Evolutionary conservation across 176 grass and related monocot genomes (phyloP).

Genomic region (Chloris gayana): DNA sequence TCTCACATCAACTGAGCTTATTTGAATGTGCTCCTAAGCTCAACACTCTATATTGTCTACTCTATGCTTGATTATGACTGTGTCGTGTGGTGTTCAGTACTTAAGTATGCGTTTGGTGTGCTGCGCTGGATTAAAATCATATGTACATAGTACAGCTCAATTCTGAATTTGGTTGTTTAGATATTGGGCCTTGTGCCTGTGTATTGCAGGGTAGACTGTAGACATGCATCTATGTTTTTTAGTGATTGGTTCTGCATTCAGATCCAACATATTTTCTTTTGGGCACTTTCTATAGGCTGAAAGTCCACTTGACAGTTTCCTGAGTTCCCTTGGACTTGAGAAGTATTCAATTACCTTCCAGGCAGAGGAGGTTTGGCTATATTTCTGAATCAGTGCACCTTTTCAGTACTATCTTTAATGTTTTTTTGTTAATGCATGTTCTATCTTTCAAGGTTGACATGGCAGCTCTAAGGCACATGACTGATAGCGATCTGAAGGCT

Average conservation of each 20-base stretch:
- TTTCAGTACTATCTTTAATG: slow-evolving; percentile 10
- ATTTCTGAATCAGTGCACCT: slow-evolving; percentile 10
- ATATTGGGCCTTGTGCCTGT: slow-evolving; percentile 8
- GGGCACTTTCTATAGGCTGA: slow-evolving; percentile 55
- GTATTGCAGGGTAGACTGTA: neutral
- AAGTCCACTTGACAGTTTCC: slow-evolving; percentile 77
- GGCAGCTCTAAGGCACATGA: slow-evolving; percentile 95
- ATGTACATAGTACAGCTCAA: neutral
- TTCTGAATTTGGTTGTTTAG: slow-evolving; percentile 18
- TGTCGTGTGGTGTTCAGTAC: neutral
- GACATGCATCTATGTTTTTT: neutral
- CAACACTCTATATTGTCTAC: neutral
- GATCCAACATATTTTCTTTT: slow-evolving; percentile 31
- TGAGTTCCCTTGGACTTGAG: slow-evolving; percentile 83
- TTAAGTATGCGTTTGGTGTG: too few species aligned
- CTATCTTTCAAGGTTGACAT: slow-evolving; percentile 80
- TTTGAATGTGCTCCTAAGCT: neutral
- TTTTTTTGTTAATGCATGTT: slow-evolving; percentile 41
- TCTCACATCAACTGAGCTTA: neutral
- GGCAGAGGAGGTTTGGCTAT: slow-evolving; percentile 75
- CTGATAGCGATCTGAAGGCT: slow-evolving; percentile 88
- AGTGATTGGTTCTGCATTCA: slow-evolving; percentile 9
- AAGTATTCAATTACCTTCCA: slow-evolving; percentile 93
- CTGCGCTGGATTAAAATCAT: neutral
- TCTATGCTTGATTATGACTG: slow-evolving; percentile 11